Conservation (phyloP, 441 rosid species). For the Arabidopsis lyrata region DNA sequence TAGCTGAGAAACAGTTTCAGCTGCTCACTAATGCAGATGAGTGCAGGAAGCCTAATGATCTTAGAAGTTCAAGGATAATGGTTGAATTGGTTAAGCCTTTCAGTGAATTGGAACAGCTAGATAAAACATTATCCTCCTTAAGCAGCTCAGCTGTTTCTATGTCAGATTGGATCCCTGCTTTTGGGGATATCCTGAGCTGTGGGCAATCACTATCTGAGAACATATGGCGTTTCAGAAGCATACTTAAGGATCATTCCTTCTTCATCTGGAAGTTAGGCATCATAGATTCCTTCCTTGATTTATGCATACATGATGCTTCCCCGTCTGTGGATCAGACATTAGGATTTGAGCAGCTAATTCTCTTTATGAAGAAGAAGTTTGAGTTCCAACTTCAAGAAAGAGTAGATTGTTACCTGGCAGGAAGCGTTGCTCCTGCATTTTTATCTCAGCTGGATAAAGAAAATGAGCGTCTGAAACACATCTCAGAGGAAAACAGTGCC, state of each 20-base stretch:
- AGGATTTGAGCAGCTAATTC: constrained; percentile 92
- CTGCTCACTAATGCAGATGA: constrained; percentile 66
- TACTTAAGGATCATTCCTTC: constrained; percentile 69
- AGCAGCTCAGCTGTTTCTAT: constrained; percentile 54
- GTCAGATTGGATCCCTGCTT: constrained; percentile 57
- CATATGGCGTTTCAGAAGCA: constrained; percentile 78
- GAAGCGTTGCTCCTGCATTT: constrained; percentile 70
- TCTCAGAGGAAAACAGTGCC: constrained; percentile 56
- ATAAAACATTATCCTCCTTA: constrained; percentile 61
- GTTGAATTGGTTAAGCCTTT: constrained; percentile 72
- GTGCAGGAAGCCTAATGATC: constrained; percentile 55
- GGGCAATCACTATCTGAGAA: constrained; percentile 69
- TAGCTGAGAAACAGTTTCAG: constrained; percentile 72
- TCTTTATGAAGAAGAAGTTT: constrained; percentile 81
- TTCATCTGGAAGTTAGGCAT: constrained; percentile 93
- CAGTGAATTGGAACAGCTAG: constrained; percentile 72
- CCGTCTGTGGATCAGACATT: constrained; percentile 79
- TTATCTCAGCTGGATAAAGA: constrained; percentile 75
- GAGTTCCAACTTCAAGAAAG: constrained; percentile 83
- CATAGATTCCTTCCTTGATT: constrained; percentile 88
- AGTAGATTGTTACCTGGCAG: constrained; percentile 70
- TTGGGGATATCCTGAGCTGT: constrained; percentile 64
- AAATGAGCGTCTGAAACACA: constrained; percentile 62
- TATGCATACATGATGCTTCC: constrained; percentile 85
- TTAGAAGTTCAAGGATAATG: constrained; percentile 71